These are phyloP conservation scores for Epithemia pelagica DNA, from an alignment of 108 stramenopile species.

Conservation along the genomic window DNA sequence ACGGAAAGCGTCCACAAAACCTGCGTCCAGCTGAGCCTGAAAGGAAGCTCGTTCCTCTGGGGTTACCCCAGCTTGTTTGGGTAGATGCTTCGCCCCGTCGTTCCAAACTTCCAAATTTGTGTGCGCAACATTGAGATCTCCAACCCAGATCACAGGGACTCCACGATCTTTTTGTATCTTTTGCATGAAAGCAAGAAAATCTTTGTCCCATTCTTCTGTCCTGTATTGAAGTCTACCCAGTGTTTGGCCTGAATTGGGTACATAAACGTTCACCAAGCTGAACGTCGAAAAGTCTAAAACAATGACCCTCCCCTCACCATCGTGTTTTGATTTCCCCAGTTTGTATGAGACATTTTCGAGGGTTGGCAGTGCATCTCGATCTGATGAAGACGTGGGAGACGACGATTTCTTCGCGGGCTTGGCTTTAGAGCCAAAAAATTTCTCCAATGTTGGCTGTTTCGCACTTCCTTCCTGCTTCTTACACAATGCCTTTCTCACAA, in stretches of 20 bases:
- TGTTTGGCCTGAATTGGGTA: slow-evolving; percentile 96
- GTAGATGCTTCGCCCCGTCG: slow-evolving; percentile 86
- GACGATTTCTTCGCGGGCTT: background rate
- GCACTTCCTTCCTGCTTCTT: slow-evolving; percentile 14
- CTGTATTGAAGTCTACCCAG: slow-evolving; percentile 91
- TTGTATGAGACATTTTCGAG: slow-evolving; percentile 35
- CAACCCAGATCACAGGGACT: slow-evolving; percentile 84
- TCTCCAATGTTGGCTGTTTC: slow-evolving; percentile 69
- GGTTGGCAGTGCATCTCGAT: slow-evolving; percentile 17
- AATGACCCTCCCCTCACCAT: slow-evolving; percentile 90
- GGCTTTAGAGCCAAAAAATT: slow-evolving; percentile 52
- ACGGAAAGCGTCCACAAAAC: slow-evolving; percentile 85
- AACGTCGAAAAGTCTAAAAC: slow-evolving; percentile 84
- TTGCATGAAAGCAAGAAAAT: slow-evolving; percentile 69
- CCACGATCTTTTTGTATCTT: slow-evolving; percentile 45
- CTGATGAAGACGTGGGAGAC: slow-evolving; percentile 3
- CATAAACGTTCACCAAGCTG: slow-evolving; percentile 86
- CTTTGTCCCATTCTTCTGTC: slow-evolving; percentile 90
- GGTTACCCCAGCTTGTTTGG: slow-evolving; percentile 85
- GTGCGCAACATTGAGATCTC: slow-evolving; percentile 91
- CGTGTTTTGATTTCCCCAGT: slow-evolving; percentile 66
- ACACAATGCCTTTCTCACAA: slow-evolving; percentile 40
- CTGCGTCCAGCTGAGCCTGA: slow-evolving; percentile 57
- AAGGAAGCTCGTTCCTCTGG: slow-evolving; percentile 82
- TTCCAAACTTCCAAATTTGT: slow-evolving; percentile 85